Conservation (phyloP, 441 rosid species). For the Euphorbia corollata region DNA sequence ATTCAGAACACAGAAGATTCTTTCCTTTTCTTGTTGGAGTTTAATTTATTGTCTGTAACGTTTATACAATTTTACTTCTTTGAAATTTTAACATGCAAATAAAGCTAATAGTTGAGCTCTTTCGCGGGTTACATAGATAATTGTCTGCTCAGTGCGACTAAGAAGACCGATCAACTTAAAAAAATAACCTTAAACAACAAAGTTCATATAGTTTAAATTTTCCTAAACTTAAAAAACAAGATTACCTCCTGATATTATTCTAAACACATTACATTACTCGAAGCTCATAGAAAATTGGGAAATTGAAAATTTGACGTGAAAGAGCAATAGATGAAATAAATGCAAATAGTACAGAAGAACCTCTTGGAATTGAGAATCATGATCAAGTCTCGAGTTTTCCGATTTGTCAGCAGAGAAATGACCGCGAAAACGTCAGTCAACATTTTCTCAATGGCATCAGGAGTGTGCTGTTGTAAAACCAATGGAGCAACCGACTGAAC, state of each 20-base stretch:
- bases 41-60: too few relatives aligned
- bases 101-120: background rate
- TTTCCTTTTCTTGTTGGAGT: background rate
- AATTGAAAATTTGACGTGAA: background rate
- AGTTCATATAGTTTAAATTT: background rate
- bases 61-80: background rate
- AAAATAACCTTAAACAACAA: too few relatives aligned
- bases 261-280: background rate
- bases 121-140: background rate
- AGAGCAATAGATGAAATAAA: constrained; percentile 3
- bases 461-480: constrained; percentile 80
- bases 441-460: constrained; percentile 73
- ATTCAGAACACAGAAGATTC: background rate
- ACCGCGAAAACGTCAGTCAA: constrained; percentile 51
- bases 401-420: constrained; percentile 69
- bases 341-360: constrained; percentile 27
- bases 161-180: background rate
- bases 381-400: constrained; percentile 75
- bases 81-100: background rate
- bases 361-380: constrained; percentile 94
- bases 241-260: background rate
- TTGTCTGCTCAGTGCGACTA: background rate
- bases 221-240: background rate
- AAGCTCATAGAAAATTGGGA: too few relatives aligned
- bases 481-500: constrained; percentile 86